Base-by-base conservation (phyloP, 352 stramenopile genomes). In the Thraustotheca clavata region DNA sequence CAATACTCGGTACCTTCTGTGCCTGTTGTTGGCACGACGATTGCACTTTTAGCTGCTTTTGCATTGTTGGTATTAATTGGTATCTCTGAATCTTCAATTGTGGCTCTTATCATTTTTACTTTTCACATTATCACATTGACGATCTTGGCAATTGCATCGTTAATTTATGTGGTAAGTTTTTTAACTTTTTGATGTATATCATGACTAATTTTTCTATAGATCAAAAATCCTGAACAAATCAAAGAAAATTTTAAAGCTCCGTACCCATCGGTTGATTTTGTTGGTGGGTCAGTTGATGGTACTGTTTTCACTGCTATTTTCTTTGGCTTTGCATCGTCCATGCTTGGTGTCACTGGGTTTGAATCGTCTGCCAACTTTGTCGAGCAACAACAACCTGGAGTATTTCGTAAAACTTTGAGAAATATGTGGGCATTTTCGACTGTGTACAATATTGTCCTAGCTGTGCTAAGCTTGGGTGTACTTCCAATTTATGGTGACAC, bases 311-410 rank as follows among this genome's bases (percentile, higher is more conserved):
- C 78, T 0, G 82, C 79, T 2, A 71, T 89, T 24, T 89, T 89
- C 68, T 94, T 86, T 48, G 86, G 86, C 41, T 89, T 87, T 60
- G 76, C 73, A 29, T 79, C 79, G 11, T 85, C 88, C 1, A 95
- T 97, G 83, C 73, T 97, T 24, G 89, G 89, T 46, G 90, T 96
- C 52, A 93, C 79, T 9, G 89, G 88, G 24, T 97, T 96, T 52
- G 89, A 96, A 72, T 93, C 80, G 0, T 92, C 77, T 41, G 80
- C 86, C 2, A 85, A 96, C 62, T 96, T 96, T 74, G 82, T 97
- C 12, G 87, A 97, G 68, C 77, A 94, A 71, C 87, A 96, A 69
- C 74, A 75, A 27, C 73, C 77, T 5, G 86, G 85, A 1, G 87
- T 95, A 3, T 96, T 96, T 59, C 73, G 74, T 33, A 82, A 84